Base-by-base conservation (phyloP, 1,284 basidiomycete species). In the Trichosporon inkin region DNA sequence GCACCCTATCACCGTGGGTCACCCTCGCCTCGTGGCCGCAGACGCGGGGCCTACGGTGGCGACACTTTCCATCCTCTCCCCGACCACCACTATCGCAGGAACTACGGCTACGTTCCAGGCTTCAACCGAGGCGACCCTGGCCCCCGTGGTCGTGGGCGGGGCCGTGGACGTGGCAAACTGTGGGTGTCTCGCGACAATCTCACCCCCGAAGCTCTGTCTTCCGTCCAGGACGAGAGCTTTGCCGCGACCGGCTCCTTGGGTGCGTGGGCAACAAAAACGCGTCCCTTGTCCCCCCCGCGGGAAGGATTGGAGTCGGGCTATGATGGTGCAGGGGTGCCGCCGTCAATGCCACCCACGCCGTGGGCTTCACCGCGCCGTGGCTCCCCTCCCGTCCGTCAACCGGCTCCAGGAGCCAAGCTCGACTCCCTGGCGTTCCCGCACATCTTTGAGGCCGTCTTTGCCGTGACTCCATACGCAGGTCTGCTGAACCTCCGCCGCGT, bases 371-470 rank as follows among this genome's bases (percentile, higher is more conserved):
- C 41, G 1, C 24, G 28, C 14, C 13, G 5, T 5, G 8, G 28
- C 28, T 8, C 28, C 24, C 16, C 24, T 2, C 4, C 14, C 10
- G 44, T 11, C 36, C 16, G 36, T 3, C 24, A 17, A 1, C 16
- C 17, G 38, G 16, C 13, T 8, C 22, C 28, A 14, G 44, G 24
- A 7, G 44, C 44, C 2, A 28, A 32, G 22, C 44, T 49, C 22
- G 44, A 49, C 44, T 7, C 24, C 6, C n/a, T 16, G 22, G 44
- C 32, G 19, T 53, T 41, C 24, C 56, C 56, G 3, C 56, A 58
- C 39, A 53, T 58, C 51, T 34, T 58, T n/a, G 49, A 52, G 1
- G 37, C 28, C 6, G 36, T 58, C n/a, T 32, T 58, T 16, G 20
- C 17, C 3, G 11, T n/a, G 5, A 39, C 56, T 3, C 38, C 49